A percentile compares a stretch with the other conserved stretches of the same genome.
Evolutionary conservation across 208 protist species (phyloP).

Genomic region (Leptomonas pyrrhocoris): DNA sequence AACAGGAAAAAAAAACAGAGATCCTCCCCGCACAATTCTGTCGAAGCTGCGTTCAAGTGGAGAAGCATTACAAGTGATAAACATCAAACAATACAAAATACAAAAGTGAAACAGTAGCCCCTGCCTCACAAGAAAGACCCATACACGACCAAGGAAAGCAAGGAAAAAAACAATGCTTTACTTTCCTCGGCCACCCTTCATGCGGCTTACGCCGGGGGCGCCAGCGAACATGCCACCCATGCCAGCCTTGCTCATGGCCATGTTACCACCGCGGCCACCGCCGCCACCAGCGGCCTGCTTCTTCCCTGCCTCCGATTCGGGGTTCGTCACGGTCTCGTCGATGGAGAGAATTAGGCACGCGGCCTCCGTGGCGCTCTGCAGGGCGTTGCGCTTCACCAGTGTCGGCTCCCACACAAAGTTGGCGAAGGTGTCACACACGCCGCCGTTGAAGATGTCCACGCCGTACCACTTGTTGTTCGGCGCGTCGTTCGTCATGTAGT

Average conservation of each 20-base stretch:
- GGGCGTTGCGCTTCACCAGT: slow-evolving; percentile 98
- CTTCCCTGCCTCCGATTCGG: slow-evolving; percentile 91
- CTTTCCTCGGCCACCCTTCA: slow-evolving; percentile 86
- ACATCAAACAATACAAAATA: slow-evolving; percentile 2
- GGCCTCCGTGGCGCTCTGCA: slow-evolving; percentile 99
- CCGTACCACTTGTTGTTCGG: slow-evolving; percentile 95
- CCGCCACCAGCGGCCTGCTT: slow-evolving; percentile 78
- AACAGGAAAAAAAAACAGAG: slow-evolving; percentile 20
- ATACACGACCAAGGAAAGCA: background rate
- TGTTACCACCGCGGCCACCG: slow-evolving; percentile 62
- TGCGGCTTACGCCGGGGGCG: slow-evolving; percentile 80
- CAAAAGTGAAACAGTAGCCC: slow-evolving; percentile 3
- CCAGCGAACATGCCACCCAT: slow-evolving; percentile 94
- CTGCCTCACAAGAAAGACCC: too few relatives aligned
- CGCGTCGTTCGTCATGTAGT: slow-evolving; percentile 75
- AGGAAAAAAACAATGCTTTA: slow-evolving; percentile 32
- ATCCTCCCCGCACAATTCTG: background rate
- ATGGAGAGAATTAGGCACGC: slow-evolving; percentile 99
- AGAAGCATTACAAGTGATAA: slow-evolving; percentile 4
- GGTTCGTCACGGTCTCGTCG: slow-evolving; percentile 99
- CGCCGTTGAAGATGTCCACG: slow-evolving; percentile 98
- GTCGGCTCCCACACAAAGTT: slow-evolving; percentile 99
- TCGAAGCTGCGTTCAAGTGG: slow-evolving; percentile 8
- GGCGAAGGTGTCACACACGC: slow-evolving; percentile 97
- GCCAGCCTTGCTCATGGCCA: slow-evolving; percentile 88